Evolutionary conservation across 2,329 filamentous ascomycete genomes (phyloP).

Genomic region (Colletotrichum falcatum): DNA sequence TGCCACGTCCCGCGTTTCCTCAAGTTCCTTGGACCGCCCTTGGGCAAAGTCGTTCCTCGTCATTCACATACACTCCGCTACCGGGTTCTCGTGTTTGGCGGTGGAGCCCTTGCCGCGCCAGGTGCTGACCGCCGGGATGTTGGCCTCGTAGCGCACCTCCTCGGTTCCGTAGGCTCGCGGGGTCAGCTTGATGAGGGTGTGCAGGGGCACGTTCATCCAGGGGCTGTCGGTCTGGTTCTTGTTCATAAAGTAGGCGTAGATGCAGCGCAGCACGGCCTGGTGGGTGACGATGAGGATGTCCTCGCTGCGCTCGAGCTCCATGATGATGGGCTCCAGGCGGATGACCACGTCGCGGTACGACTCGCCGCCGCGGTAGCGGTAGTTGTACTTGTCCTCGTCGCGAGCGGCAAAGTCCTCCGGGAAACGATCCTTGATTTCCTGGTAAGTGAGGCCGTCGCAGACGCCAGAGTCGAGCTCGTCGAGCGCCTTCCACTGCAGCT

Average conservation of each 20-base stretch:
- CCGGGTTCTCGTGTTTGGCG: slow-evolving; percentile 83
- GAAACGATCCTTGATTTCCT: slow-evolving; percentile 90
- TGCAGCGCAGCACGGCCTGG: slow-evolving; percentile 95
- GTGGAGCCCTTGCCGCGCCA: slow-evolving; percentile 95
- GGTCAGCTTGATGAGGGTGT: slow-evolving; percentile 96
- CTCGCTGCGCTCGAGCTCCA: slow-evolving; percentile 96
- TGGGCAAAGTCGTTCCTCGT: slow-evolving; percentile 20
- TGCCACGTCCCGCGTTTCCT: background rate
- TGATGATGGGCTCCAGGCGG: slow-evolving; percentile 97
- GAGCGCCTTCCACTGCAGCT: slow-evolving; percentile 97
- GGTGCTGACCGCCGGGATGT: slow-evolving; percentile 95
- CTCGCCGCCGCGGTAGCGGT: slow-evolving; percentile 96
- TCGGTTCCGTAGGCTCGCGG: slow-evolving; percentile 94
- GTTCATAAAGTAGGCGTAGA: slow-evolving; percentile 99
- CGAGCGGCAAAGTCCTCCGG: slow-evolving; percentile 96
- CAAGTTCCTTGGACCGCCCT: slow-evolving; percentile 11
- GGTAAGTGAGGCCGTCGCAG: slow-evolving; percentile 96
- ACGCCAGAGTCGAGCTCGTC: slow-evolving; percentile 97
- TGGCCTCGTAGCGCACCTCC: slow-evolving; percentile 86
- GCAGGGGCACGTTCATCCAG: slow-evolving; percentile 98
- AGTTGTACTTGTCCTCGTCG: slow-evolving; percentile 99
- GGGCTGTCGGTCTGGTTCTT: slow-evolving; percentile 91
- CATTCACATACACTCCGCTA: slow-evolving; percentile 48
- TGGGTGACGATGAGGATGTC: slow-evolving; percentile 99
- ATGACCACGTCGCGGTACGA: slow-evolving; percentile 97